A percentile compares a stretch with the other conserved stretches of the same genome.
These are phyloP conservation scores for Nothophaeocryptopus gaeumannii DNA, from an alignment of 2,329 filamentous ascomycete species.

Conservation along the genomic window DNA sequence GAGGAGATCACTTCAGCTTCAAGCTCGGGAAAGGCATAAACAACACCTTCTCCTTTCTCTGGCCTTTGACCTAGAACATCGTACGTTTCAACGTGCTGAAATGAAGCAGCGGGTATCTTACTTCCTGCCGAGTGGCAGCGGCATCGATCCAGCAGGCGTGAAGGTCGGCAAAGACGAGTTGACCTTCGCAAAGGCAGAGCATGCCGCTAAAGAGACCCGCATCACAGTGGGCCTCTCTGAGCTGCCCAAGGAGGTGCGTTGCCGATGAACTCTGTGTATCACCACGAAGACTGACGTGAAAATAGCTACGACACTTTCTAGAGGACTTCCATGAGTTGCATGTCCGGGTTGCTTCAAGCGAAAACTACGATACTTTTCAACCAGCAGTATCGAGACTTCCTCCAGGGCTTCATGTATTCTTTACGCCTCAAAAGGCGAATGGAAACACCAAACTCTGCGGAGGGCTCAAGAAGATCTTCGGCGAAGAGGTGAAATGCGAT, in stretches of 20 bases:
- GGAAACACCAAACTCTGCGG: conserved; percentile 51
- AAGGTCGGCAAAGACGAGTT: conserved; percentile 54
- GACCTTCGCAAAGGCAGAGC: conserved; percentile 55
- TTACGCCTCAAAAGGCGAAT: conserved; percentile 55
- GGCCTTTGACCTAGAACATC: no score
- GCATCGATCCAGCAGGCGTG: conserved; percentile 63
- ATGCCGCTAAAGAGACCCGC: conserved; percentile 73
- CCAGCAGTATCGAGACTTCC: conserved; percentile 74
- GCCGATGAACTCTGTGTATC: background rate
- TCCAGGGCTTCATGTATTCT: conserved; percentile 79
- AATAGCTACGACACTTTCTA: conserved; percentile 61
- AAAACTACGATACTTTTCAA: conserved; percentile 56
- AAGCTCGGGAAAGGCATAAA: no score
- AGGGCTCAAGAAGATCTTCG: conserved; percentile 58
- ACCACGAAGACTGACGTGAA: conserved; percentile 9
- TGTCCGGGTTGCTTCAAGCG: conserved; percentile 70
- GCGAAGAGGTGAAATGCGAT: conserved; percentile 50
- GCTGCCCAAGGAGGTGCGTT: conserved; percentile 62
- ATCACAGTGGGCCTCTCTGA: conserved; percentile 72
- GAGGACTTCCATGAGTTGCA: conserved; percentile 68
- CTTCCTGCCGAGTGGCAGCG: conserved; percentile 61
- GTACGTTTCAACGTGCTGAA: no score
- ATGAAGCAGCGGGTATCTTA: conserved; percentile 81
- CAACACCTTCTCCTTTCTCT: no score
- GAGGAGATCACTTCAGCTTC: no score